These are phyloP conservation scores for Penicillium longicatenatum DNA, from an alignment of 495 filamentous ascomycete genomes.

Conservation along the genomic window DNA sequence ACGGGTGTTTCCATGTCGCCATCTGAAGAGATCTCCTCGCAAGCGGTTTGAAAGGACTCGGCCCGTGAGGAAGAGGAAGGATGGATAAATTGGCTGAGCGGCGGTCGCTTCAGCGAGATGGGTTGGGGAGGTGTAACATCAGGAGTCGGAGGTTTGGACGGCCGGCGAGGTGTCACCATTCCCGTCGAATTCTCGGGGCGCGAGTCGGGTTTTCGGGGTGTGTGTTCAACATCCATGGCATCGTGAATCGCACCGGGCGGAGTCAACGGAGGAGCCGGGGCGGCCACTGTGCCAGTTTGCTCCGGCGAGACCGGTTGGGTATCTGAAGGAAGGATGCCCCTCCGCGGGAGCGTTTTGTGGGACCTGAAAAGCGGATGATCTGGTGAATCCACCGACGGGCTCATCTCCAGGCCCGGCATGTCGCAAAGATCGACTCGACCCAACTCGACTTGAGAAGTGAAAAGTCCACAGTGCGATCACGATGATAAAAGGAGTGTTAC, in stretches of 20 bases:
- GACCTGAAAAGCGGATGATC: conserved; percentile 43
- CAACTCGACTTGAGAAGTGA: neutral
- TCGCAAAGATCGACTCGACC: neutral
- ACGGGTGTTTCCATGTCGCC: conserved; percentile 57
- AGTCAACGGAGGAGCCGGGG: conserved; percentile 42
- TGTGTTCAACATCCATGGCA: conserved; percentile 22
- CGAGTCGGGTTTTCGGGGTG: conserved; percentile 27
- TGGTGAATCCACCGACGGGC: conserved; percentile 35
- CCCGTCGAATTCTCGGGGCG: conserved; percentile 27
- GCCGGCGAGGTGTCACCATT: conserved; percentile 58
- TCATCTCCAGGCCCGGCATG: conserved; percentile 44
- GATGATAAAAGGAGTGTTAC: neutral
- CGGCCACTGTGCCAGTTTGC: conserved; percentile 27
- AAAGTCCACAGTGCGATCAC: neutral
- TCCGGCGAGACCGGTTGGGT: conserved; percentile 30
- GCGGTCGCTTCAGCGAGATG: conserved; percentile 45
- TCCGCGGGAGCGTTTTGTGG: conserved; percentile 50
- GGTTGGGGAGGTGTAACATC: conserved; percentile 70
- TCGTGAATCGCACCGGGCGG: conserved; percentile 37
- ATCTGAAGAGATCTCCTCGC: conserved; percentile 64
- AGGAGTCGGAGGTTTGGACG: conserved; percentile 70
- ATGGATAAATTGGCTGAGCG: conserved; percentile 34
- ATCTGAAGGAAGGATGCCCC: conserved; percentile 29
- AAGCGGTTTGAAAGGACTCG: conserved; percentile 75
- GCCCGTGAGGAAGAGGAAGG: conserved; percentile 54